A percentile compares a stretch with the other conserved stretches of the same genome.
These are phyloP conservation scores for Neurospora sp. DNA, from an alignment of 495 filamentous ascomycete species.

Conservation along the genomic window DNA sequence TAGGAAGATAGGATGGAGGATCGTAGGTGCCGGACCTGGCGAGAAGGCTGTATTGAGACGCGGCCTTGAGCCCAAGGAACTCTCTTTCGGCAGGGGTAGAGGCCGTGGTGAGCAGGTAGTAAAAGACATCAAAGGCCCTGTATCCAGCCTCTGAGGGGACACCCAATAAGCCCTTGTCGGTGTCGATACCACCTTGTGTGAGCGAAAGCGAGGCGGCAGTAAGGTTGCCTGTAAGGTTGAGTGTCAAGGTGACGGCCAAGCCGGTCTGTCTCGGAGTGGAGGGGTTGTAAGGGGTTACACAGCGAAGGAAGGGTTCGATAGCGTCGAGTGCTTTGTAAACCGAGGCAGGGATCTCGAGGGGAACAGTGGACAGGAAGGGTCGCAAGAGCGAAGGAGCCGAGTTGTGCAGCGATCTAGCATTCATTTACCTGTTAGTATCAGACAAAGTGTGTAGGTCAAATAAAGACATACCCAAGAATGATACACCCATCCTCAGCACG, in stretches of 20 bases:
- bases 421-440: conserved; percentile 1
- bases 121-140: conserved; percentile 97
- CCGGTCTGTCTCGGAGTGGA: conserved; percentile 74
- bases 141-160: conserved; percentile 72
- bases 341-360: conserved; percentile 61
- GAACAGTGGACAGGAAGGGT: conserved; percentile 73
- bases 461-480: conserved; percentile 58
- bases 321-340: conserved; percentile 68
- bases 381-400: conserved; percentile 77
- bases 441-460: neutral
- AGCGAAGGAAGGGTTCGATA: conserved; percentile 75
- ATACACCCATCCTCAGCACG: conserved; percentile 95
- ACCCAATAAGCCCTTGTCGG: conserved; percentile 67
- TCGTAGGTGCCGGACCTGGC: conserved; percentile 74
- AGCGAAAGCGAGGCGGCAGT: conserved; percentile 66
- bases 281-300: conserved; percentile 81
- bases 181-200: conserved; percentile 83
- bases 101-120: conserved; percentile 84
- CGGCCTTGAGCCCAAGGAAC: conserved; percentile 75
- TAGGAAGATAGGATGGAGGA: conserved; percentile 84
- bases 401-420: conserved; percentile 66
- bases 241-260: conserved; percentile 67
- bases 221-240: conserved; percentile 71
- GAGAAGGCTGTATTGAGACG: conserved; percentile 67
- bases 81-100: conserved; percentile 87